Base-by-base conservation (phyloP, 2,329 filamentous ascomycete species). In the Aurifilum marmelostoma region DNA sequence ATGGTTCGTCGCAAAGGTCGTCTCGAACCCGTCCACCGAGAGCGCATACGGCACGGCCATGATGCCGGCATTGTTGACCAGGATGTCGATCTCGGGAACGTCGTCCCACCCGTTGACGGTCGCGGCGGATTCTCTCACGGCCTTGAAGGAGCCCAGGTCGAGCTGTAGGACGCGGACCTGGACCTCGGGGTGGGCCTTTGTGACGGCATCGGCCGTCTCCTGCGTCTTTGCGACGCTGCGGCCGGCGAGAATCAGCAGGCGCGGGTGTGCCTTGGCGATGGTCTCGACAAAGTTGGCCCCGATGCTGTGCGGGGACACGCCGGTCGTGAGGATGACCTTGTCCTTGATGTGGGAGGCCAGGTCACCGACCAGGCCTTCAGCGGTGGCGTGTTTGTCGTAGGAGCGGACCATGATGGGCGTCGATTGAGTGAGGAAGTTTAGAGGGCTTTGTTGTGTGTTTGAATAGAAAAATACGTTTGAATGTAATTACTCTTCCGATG, bases 1-100 rank as follows among this genome's bases (percentile, higher is more conserved):
- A 65, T 85, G 80, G 64, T 84, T 84, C 2, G 79, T 79, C 0
- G 77, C 81, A 63, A 85, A 81, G 67, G 83, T 81, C 66, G 75
- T 74, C 75, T 84, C 83, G 62, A 80, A 76, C 0, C 82, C 83
- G 3, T 83, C 81, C 3, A 75, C 71, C 11, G 76, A 79, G n/a
- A 78, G 71, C 2, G 74, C 75, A 54, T 78, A 78, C 5, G 70
- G 71, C n/a, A 77, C 34, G 0, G 73, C 78, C 68, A 69, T 69
- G 41, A 69, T 63, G 3, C 56, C 67, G 2, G 67, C 63, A 12
- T 69, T 69, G 63, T 66, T 67, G 50, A 69, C 60, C 14, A 69
- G 60, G 4, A 69, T 27, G 8, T 69, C 68, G 50, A 69, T 43
- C 4, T 59, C 24, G 1, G 68, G 64, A 21, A 69, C 65, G 21